phyloP scores from a whole-genome alignment of 192 early-diverging fungal species.

The Cladochytrium replicatum region DNA sequence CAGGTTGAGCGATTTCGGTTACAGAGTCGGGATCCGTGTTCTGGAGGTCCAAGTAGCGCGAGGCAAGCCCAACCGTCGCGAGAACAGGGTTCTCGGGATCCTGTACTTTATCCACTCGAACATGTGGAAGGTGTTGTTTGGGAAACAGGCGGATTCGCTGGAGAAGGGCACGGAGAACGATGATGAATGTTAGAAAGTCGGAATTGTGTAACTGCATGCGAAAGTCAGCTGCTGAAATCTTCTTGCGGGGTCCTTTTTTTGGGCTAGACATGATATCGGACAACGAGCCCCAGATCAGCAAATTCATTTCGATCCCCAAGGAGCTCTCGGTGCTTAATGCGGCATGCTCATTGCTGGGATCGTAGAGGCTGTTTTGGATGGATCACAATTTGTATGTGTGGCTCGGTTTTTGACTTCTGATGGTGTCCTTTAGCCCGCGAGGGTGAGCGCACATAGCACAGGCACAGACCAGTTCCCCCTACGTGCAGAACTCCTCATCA shows the following conservation, averaged over 20 bases:
- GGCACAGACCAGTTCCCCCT: slow-evolving; percentile 77
- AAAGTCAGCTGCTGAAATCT: too few species aligned
- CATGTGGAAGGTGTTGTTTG: slow-evolving; percentile 92
- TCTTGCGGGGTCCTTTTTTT: too few species aligned
- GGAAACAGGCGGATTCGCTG: slow-evolving; percentile 89
- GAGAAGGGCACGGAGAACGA: slow-evolving; percentile 95
- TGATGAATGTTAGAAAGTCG: slow-evolving; percentile 99
- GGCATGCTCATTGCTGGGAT: slow-evolving; percentile 93
- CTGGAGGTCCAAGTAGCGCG: slow-evolving; percentile 86
- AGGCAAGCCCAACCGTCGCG: slow-evolving; percentile 79
- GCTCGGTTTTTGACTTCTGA: neutral
- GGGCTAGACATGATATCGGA: slow-evolving; percentile 95
- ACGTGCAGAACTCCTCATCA: slow-evolving; percentile 90
- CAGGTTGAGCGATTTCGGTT: slow-evolving; percentile 84
- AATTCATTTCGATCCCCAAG: slow-evolving; percentile 88
- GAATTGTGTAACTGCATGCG: too few species aligned
- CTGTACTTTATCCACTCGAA: slow-evolving; percentile 90
- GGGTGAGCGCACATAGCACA: slow-evolving; percentile 89
- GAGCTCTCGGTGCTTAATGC: slow-evolving; percentile 88
- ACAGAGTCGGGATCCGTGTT: slow-evolving; percentile 80
- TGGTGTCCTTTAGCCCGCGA: slow-evolving; percentile 65
- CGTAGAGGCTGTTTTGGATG: slow-evolving; percentile 88
- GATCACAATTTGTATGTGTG: slow-evolving; percentile 73
- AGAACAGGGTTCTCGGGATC: slow-evolving; percentile 77
- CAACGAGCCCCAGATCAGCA: slow-evolving; percentile 83